Percentiles rank a stretch among this genome's conserved stretches.
phyloP scores from a whole-genome alignment of 306 rosid species.

The Luffa aegyptiaca region DNA sequence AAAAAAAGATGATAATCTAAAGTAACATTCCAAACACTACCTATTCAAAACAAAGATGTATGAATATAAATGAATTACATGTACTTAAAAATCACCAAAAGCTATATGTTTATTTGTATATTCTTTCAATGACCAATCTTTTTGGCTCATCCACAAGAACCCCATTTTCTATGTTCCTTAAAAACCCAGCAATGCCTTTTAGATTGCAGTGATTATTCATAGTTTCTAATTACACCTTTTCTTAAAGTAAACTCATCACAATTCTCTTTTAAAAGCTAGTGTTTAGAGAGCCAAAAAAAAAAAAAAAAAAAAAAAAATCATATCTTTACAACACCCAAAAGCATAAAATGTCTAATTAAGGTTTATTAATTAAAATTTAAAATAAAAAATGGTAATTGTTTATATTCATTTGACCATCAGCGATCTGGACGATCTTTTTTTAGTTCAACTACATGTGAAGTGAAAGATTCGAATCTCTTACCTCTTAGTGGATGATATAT shows the following conservation, averaged over 20 bases:
- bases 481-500: not conserved
- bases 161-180: conserved; percentile 12
- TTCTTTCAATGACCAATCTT: not conserved
- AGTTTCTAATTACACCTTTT: not conserved
- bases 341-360: not conserved
- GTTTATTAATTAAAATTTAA: not conserved
- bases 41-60: not conserved
- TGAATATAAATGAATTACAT: not conserved
- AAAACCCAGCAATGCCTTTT: not conserved
- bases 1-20: not conserved
- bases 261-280: not conserved
- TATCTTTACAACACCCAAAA: not conserved
- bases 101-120: conserved; percentile 5
- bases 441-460: too few relatives aligned
- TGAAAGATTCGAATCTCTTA: too few relatives aligned
- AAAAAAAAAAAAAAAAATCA: not conserved
- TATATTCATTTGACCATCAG: too few relatives aligned
- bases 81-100: not conserved
- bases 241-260: not conserved
- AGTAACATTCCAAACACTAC: not conserved
- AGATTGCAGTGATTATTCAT: not conserved
- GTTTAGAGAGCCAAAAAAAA: not conserved
- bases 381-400: too few relatives aligned
- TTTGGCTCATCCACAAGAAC: conserved; percentile 6
- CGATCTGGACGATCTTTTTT: too few relatives aligned